These are phyloP conservation scores for Yarrowia porcina DNA, from an alignment of 805 yeast genomes.

Conservation along the genomic window DNA sequence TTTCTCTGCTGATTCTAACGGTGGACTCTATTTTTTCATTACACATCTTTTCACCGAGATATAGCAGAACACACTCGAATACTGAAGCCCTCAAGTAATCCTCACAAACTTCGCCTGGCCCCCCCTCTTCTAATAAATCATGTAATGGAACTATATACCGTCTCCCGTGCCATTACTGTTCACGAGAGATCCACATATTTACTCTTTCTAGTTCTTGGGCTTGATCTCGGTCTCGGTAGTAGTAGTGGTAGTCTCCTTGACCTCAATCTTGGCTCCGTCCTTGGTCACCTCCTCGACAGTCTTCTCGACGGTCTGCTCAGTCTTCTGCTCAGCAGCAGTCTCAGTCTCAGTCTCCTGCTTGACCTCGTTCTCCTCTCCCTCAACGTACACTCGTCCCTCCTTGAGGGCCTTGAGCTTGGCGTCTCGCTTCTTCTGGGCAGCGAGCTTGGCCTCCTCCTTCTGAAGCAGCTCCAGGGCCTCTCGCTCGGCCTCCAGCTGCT, in stretches of 20 bases:
- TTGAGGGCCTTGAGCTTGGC: constrained; percentile 18
- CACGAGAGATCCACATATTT: constrained; percentile 23
- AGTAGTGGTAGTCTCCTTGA: too few relatives aligned
- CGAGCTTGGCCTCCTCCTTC: background rate
- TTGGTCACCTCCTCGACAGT: background rate
- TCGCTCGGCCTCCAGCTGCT: constrained; percentile 23
- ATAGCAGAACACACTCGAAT: too few relatives aligned
- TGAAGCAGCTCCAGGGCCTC: constrained; percentile 3
- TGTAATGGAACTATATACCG: constrained; percentile 26
- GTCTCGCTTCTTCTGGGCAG: constrained; percentile 13
- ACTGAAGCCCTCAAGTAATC: too few relatives aligned
- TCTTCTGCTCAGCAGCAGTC: background rate
- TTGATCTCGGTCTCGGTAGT: constrained; percentile 5
- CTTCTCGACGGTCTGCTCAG: background rate
- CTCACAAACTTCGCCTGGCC: too few relatives aligned
- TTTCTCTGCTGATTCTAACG: too few relatives aligned
- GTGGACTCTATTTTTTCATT: too few relatives aligned
- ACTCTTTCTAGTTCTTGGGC: constrained; percentile 16
- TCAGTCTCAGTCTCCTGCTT: background rate
- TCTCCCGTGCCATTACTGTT: constrained; percentile 25
- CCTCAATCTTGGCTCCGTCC: constrained; percentile 4
- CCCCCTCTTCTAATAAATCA: constrained; percentile 11
- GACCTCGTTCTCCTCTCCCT: constrained; percentile 17
- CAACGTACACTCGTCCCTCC: constrained; percentile 23
- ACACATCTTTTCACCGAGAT: too few relatives aligned